Evolutionary conservation across 176 grass and related monocot species (phyloP).

Genomic region (Carex parvula): DNA sequence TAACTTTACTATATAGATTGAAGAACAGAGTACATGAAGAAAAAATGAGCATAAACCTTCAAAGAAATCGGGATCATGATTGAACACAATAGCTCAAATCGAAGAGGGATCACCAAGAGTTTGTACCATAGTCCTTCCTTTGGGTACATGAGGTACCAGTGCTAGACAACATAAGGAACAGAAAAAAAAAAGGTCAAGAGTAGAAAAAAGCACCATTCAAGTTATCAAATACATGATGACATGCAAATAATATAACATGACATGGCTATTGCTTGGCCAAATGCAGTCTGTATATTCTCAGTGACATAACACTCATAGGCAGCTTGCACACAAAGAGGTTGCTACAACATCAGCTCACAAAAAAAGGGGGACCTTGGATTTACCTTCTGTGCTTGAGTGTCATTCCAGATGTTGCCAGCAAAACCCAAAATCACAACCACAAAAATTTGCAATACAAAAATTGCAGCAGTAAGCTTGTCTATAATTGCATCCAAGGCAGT

Average conservation of each 20-base stretch:
- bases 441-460: slow-evolving; percentile 78
- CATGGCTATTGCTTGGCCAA: not conserved
- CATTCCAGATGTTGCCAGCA: slow-evolving; percentile 76
- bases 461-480: slow-evolving; percentile 83
- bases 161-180: slow-evolving; percentile 36
- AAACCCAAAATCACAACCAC: slow-evolving; percentile 66
- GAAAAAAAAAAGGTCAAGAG: slow-evolving; percentile 29
- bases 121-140: slow-evolving; percentile 66
- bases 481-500: slow-evolving; percentile 85
- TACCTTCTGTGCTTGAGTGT: slow-evolving; percentile 66
- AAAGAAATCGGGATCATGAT: slow-evolving; percentile 99
- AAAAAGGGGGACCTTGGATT: not conserved
- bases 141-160: slow-evolving; percentile 88
- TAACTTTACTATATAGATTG: slow-evolving; percentile 24
- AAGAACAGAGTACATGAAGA: not conserved
- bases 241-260: not conserved
- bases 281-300: not conserved
- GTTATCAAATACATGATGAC: slow-evolving; percentile 3
- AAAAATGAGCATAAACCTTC: slow-evolving; percentile 56
- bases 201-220: slow-evolving; percentile 20
- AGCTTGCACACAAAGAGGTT: not conserved
- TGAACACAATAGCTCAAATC: slow-evolving; percentile 91
- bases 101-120: slow-evolving; percentile 75
- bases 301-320: not conserved
- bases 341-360: not conserved